Conservation (phyloP, 805 yeast genomes). For the Brettanomyces bruxellensis region DNA sequence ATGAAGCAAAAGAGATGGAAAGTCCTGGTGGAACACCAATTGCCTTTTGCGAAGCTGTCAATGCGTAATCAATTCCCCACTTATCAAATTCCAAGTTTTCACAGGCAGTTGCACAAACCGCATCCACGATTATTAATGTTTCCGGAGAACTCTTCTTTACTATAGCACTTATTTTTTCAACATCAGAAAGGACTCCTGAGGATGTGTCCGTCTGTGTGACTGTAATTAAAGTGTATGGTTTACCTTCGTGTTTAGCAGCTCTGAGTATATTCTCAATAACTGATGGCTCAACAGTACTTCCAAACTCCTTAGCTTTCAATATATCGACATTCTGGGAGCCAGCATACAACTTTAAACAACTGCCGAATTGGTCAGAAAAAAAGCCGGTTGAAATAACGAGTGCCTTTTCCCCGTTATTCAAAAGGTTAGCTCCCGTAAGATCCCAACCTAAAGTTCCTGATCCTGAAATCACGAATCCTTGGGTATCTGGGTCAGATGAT, state of each 20-base stretch:
- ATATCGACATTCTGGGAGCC: conserved; percentile 58
- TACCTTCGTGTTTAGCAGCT: conserved; percentile 22
- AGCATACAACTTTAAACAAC: conserved; percentile 62
- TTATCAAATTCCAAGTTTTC: conserved; percentile 77
- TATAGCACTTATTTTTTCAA: conserved; percentile 50
- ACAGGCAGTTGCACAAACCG: conserved; percentile 90
- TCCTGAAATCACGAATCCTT: conserved; percentile 77
- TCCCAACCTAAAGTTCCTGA: conserved; percentile 98
- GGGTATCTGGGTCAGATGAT: conserved; percentile 57
- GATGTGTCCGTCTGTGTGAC: conserved; percentile 96
- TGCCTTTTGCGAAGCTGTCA: conserved; percentile 94
- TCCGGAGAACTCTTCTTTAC: conserved; percentile 65
- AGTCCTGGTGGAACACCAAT: conserved; percentile 92
- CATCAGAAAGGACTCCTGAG: conserved; percentile 80
- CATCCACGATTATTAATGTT: conserved; percentile 80
- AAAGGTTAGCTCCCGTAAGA: conserved; percentile 68
- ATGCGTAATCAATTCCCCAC: conserved; percentile 84
- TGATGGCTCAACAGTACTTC: conserved; percentile 54
- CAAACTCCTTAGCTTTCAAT: conserved; percentile 55
- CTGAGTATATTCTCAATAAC: conserved; percentile 48
- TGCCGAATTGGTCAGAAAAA: conserved; percentile 78
- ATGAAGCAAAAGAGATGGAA: conserved; percentile 65
- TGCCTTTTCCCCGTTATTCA: conserved; percentile 57
- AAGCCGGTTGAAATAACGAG: conserved; percentile 85
- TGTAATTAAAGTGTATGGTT: conserved; percentile 56